Percentiles rank a stretch among this genome's conserved stretches.
phyloP scores from a whole-genome alignment of 345 rosid genomes.

The Brassica carinata region DNA sequence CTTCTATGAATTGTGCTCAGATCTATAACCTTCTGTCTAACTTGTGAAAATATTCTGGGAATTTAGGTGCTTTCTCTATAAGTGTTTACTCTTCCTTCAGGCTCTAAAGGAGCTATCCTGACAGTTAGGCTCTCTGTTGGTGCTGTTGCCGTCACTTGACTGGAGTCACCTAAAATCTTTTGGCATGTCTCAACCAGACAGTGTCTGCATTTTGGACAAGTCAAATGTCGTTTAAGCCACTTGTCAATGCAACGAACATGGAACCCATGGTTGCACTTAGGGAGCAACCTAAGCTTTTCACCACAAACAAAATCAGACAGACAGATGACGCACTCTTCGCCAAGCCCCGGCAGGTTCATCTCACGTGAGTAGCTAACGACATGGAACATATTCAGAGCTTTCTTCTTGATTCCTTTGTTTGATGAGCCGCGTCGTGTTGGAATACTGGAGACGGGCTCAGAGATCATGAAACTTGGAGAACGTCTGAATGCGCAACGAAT shows the following conservation, averaged over 20 bases:
- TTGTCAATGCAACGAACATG: conserved; percentile 65
- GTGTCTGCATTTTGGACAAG: conserved; percentile 71
- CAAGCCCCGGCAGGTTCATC: conserved; percentile 47
- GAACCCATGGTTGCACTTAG: conserved; percentile 71
- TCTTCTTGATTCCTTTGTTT: conserved; percentile 47
- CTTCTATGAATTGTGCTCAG: conserved; percentile 5
- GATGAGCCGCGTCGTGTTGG: conserved; percentile 19
- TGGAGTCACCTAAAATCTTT: conserved; percentile 36
- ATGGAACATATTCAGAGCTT: conserved; percentile 53
- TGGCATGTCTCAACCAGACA: conserved; percentile 43
- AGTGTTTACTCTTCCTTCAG: conserved; percentile 38
- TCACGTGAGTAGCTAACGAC: conserved; percentile 48
- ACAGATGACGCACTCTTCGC: conserved; percentile 61
- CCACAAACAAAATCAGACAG: conserved; percentile 49
- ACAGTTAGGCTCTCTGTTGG: conserved; percentile 23
- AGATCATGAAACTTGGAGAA: conserved; percentile 45
- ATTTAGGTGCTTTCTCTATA: conserved; percentile 20
- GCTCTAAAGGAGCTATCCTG: conserved; percentile 41
- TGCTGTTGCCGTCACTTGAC: background rate
- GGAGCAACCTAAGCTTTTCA: conserved; percentile 56
- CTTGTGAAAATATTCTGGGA: background rate
- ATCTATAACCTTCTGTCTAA: conserved; percentile 18
- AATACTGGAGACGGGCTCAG: conserved; percentile 32
- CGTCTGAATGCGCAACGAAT: conserved; percentile 52
- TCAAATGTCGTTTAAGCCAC: conserved; percentile 67